phyloP scores from a whole-genome alignment of 805 yeast genomes.

The Wickerhamomyces subpelliculosus region DNA sequence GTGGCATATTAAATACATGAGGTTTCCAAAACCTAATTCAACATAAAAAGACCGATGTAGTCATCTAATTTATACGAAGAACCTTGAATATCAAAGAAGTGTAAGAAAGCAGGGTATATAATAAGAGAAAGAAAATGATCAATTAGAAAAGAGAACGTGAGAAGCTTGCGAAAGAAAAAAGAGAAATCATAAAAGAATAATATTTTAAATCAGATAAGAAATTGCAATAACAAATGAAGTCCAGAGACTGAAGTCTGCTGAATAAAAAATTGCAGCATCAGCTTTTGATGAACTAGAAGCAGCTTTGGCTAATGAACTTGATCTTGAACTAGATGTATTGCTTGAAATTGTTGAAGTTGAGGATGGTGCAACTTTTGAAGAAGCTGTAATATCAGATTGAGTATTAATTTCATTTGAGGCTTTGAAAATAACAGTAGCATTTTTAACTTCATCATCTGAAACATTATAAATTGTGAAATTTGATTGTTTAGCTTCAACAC shows the following conservation, averaged over 20 bases:
- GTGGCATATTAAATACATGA: no score
- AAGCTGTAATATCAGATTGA: constrained; percentile 16
- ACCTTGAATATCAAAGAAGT: no score
- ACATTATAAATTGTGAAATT: constrained; percentile 33
- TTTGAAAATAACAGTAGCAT: constrained; percentile 31
- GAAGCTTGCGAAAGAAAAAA: no score
- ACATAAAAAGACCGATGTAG: no score
- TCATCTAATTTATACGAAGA: no score
- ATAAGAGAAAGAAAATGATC: no score
- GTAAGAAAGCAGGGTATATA: no score
- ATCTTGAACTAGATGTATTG: constrained; percentile 13
- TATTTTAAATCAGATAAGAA: background rate
- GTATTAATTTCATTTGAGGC: constrained; percentile 30
- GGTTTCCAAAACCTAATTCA: no score
- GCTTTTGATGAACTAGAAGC: constrained; percentile 11
- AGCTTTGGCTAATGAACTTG: constrained; percentile 14
- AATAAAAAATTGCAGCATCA: constrained; percentile 1
- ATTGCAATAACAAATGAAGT: background rate
- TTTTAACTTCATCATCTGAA: constrained; percentile 25
- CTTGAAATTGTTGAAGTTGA: constrained; percentile 12
- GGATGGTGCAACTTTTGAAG: constrained; percentile 10
- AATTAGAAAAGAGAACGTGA: no score
- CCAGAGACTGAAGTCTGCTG: background rate
- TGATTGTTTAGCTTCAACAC: constrained; percentile 29
- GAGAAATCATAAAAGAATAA: background rate